Percentiles rank a stretch among this genome's conserved stretches.
phyloP scores from a whole-genome alignment of 352 stramenopile genomes.

The Pythium monospermum region DNA sequence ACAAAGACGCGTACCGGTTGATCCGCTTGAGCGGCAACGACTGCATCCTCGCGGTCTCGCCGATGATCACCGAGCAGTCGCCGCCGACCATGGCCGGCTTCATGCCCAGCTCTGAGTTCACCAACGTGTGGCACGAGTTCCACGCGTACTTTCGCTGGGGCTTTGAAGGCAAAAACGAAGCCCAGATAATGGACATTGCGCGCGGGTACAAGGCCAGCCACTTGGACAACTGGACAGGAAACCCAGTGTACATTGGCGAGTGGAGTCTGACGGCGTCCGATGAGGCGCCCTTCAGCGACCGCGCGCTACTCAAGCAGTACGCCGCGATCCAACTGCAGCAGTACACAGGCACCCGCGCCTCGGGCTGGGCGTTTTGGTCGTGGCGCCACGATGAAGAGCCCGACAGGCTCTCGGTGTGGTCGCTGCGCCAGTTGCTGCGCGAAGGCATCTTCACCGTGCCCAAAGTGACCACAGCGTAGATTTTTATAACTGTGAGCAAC shows the following conservation, averaged over 20 bases:
- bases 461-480: neutral
- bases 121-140: constrained; percentile 45
- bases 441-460: constrained; percentile 16
- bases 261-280: constrained; percentile 30
- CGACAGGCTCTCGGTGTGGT: constrained; percentile 19
- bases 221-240: constrained; percentile 17
- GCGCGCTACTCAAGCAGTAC: too few relatives aligned
- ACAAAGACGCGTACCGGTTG: constrained; percentile 25
- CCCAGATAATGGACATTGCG: constrained; percentile 18
- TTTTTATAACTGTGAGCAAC: constrained; percentile 9
- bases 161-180: constrained; percentile 9
- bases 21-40: constrained; percentile 31
- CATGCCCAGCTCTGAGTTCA: constrained; percentile 21
- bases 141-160: constrained; percentile 47
- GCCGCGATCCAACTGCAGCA: too few relatives aligned
- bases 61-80: constrained; percentile 33
- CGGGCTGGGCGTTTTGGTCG: constrained; percentile 50
- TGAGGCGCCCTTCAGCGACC: constrained; percentile 22
- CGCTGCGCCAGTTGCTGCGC: constrained; percentile 14
- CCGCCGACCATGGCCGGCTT: constrained; percentile 25
- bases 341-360: too few relatives aligned
- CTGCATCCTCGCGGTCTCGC: constrained; percentile 34
- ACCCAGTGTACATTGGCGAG: constrained; percentile 41
- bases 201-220: constrained; percentile 20
- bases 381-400: constrained; percentile 38